These are phyloP conservation scores for Rossbeevera mucosa DNA, from an alignment of 768 basidiomycete genomes.

Conservation along the genomic window DNA sequence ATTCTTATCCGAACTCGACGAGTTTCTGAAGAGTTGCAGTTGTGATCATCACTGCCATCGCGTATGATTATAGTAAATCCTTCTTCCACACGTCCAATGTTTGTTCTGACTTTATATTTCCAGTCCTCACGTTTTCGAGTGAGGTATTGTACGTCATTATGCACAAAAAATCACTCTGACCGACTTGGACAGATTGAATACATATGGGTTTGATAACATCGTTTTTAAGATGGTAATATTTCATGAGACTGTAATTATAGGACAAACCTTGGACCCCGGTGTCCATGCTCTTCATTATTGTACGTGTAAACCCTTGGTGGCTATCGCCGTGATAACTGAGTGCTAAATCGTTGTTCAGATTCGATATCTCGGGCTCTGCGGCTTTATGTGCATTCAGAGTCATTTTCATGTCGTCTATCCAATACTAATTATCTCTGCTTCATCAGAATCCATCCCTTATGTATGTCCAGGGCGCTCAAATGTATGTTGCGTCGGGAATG, in stretches of 20 bases:
- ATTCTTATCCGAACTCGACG: too few species aligned
- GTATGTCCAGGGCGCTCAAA: background rate
- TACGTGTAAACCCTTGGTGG: background rate
- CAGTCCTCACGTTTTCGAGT: slow-evolving; percentile 7
- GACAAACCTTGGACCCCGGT: slow-evolving; percentile 7
- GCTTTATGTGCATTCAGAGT: background rate
- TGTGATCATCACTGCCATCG: background rate
- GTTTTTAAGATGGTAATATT: background rate
- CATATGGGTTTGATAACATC: slow-evolving; percentile 8
- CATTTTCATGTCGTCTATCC: too few species aligned
- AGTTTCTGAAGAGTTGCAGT: background rate
- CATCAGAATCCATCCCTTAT: background rate
- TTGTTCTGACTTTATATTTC: background rate
- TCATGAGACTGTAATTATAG: background rate
- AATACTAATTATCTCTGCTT: background rate
- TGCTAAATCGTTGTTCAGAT: background rate
- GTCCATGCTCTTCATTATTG: slow-evolving; percentile 7
- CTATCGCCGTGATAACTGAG: too few species aligned
- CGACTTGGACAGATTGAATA: slow-evolving; percentile 6
- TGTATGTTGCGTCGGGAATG: background rate
- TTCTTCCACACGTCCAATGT: background rate
- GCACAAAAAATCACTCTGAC: background rate
- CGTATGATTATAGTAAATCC: background rate
- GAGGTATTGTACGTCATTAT: slow-evolving; percentile 4
- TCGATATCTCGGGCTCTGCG: background rate